These are phyloP conservation scores for Amanita jacksonii DNA, from an alignment of 768 basidiomycete genomes.

Conservation along the genomic window DNA sequence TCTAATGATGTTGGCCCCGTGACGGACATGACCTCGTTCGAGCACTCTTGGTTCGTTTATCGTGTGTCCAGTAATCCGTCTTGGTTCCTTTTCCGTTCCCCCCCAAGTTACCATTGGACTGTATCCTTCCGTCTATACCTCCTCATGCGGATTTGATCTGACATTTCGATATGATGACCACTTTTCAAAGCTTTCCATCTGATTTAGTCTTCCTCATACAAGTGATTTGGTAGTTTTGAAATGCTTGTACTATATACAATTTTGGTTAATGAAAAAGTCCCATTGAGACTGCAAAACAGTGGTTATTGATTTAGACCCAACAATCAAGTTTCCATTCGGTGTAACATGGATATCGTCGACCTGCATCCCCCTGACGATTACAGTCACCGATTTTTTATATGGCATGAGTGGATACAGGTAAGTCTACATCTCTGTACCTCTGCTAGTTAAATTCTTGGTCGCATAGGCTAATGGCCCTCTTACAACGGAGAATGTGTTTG, in stretches of 20 bases:
- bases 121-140: conserved; percentile 5
- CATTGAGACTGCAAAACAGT: not conserved
- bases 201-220: too few relatives aligned
- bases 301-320: too few relatives aligned
- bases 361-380: conserved; percentile 78
- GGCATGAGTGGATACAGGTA: conserved; percentile 87
- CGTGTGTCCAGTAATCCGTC: conserved; percentile 8
- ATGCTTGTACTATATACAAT: not conserved
- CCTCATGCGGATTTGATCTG: not conserved
- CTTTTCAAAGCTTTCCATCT: too few relatives aligned
- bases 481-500: conserved; percentile 70
- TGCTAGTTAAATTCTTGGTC: conserved; percentile 6
- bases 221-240: too few relatives aligned
- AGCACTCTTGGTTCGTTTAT: conserved; percentile 19
- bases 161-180: conserved; percentile 3
- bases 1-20: conserved; percentile 39
- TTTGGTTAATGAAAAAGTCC: not conserved
- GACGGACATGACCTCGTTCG: conserved; percentile 59
- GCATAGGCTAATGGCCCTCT: conserved; percentile 67
- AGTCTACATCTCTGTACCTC: conserved; percentile 7
- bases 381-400: conserved; percentile 77
- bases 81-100: not conserved
- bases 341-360: conserved; percentile 45
- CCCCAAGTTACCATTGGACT: conserved; percentile 3
- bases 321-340: too few relatives aligned